phyloP scores from a whole-genome alignment of 2,329 filamentous ascomycete genomes.

The Aureobasidium pullulans region DNA sequence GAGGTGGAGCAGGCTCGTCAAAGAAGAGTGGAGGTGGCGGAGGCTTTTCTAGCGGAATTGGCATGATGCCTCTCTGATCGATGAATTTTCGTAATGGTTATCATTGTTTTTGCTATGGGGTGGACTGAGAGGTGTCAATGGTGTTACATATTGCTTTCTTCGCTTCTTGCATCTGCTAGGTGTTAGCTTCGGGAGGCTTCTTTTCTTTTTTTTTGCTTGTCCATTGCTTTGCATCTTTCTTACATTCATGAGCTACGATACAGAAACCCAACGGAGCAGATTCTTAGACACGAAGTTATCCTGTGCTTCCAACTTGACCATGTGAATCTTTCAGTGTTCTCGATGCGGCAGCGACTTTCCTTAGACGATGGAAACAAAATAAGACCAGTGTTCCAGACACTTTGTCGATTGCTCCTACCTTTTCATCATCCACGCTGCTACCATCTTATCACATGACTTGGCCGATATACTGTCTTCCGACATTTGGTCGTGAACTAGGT shows the following conservation, averaged over 20 bases:
- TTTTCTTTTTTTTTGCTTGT: neutral
- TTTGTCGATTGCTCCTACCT: too few species aligned
- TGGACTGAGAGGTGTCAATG: neutral
- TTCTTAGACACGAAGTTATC: too few species aligned
- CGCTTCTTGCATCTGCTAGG: neutral
- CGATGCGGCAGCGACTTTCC: too few species aligned
- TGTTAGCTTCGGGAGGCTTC: neutral
- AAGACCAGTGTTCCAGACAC: too few species aligned
- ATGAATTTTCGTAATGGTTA: neutral
- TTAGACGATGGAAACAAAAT: too few species aligned
- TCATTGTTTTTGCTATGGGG: neutral
- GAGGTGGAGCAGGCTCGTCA: neutral
- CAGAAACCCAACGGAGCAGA: too few species aligned
- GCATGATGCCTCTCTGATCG: constrained; percentile 32
- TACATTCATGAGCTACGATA: neutral
- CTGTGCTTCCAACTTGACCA: too few species aligned
- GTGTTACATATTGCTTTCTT: neutral
- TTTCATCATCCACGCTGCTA: too few species aligned
- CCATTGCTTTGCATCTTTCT: neutral
- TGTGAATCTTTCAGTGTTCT: too few species aligned
- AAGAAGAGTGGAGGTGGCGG: constrained; percentile 12
- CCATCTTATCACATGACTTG: too few species aligned
- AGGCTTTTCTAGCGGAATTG: constrained; percentile 24
- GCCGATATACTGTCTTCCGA: too few species aligned
- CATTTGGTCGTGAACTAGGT: too few species aligned